Conservation (phyloP, 2,329 filamentous ascomycete species). For the Basipetospora sp. region DNA sequence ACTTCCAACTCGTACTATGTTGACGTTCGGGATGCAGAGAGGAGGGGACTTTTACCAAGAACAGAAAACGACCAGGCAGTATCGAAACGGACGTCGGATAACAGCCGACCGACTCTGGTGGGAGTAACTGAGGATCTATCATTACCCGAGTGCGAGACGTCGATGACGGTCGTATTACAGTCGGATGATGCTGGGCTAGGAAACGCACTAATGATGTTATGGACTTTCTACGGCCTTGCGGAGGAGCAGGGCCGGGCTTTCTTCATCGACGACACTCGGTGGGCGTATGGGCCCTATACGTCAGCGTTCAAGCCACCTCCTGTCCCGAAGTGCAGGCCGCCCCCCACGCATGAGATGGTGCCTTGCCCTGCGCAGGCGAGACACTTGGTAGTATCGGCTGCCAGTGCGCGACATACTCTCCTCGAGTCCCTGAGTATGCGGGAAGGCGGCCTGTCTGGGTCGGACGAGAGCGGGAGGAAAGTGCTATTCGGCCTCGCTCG, state of each 20-base stretch:
- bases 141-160: constrained; percentile 48
- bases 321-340: constrained; percentile 49
- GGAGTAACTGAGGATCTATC: constrained; percentile 31
- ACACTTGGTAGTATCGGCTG: constrained; percentile 59
- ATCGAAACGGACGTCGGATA: constrained; percentile 16
- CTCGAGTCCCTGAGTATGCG: constrained; percentile 30
- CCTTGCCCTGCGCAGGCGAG: constrained; percentile 64
- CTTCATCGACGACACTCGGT: constrained; percentile 72
- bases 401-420: constrained; percentile 45
- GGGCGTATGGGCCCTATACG: constrained; percentile 65
- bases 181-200: constrained; percentile 60
- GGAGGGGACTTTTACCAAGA: constrained; percentile 43
- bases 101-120: constrained; percentile 27
- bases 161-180: constrained; percentile 66
- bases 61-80: constrained; percentile 21
- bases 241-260: constrained; percentile 60
- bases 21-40: constrained; percentile 59
- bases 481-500: constrained; percentile 55
- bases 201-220: constrained; percentile 60
- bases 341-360: constrained; percentile 59
- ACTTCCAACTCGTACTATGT: constrained; percentile 54
- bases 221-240: constrained; percentile 71
- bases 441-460: constrained; percentile 26
- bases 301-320: constrained; percentile 58
- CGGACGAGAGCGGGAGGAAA: constrained; percentile 25